phyloP scores from a whole-genome alignment of 2,329 filamentous ascomycete species.

The Cladobotryum protrusum region DNA sequence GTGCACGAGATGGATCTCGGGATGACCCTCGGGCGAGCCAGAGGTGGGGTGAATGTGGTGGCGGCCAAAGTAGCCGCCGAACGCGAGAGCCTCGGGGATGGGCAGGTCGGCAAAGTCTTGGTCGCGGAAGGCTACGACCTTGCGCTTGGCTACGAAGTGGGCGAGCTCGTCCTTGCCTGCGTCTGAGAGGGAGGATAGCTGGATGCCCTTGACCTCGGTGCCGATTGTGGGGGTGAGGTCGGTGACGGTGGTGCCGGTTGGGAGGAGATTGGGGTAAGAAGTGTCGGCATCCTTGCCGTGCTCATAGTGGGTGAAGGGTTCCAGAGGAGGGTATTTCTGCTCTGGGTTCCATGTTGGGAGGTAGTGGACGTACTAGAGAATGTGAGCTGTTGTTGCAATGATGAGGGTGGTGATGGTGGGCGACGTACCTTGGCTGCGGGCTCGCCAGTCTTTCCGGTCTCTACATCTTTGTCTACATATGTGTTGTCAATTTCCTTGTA shows the following conservation, averaged over 20 bases:
- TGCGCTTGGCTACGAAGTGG: constrained; percentile 67
- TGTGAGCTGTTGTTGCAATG: neutral
- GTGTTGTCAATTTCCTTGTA: constrained; percentile 27
- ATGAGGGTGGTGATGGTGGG: neutral
- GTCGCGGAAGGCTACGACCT: constrained; percentile 71
- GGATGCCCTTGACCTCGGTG: constrained; percentile 63
- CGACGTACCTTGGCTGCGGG: constrained; percentile 22
- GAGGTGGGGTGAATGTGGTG: constrained; percentile 78
- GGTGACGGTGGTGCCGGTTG: constrained; percentile 42
- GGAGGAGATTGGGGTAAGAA: constrained; percentile 61
- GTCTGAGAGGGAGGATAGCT: constrained; percentile 60
- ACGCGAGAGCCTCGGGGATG: constrained; percentile 62
- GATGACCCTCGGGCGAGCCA: constrained; percentile 65
- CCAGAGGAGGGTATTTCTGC: constrained; percentile 58
- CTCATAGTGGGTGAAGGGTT: constrained; percentile 66
- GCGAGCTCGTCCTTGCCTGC: constrained; percentile 73
- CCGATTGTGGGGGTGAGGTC: constrained; percentile 70
- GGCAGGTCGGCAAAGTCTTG: constrained; percentile 67
- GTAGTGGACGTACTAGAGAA: constrained; percentile 59
- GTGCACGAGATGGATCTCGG: constrained; percentile 74
- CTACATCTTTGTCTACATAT: constrained; percentile 20
- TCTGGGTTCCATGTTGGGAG: constrained; percentile 64
- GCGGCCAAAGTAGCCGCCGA: constrained; percentile 70
- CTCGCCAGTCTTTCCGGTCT: constrained; percentile 23
- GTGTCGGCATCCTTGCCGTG: constrained; percentile 70